Evolutionary conservation across 177 flowering plant genomes (phyloP).

Genomic region (Tripterygium wilfordii): DNA sequence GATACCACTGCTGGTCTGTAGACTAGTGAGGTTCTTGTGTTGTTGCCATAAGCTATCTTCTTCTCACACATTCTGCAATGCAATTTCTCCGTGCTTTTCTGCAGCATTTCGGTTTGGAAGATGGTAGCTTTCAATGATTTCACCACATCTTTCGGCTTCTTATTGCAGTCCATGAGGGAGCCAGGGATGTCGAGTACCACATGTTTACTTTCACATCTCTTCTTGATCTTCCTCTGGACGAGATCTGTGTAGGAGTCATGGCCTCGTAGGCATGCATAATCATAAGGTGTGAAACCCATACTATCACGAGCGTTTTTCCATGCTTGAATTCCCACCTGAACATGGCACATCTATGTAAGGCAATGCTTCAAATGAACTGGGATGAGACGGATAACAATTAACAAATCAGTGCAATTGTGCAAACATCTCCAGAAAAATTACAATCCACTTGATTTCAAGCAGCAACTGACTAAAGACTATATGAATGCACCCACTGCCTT

Average conservation of each 20-base stretch:
- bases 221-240: conserved; percentile 37
- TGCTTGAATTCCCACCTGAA: conserved; percentile 52
- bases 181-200: conserved; percentile 40
- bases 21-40: conserved; percentile 15
- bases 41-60: conserved; percentile 20
- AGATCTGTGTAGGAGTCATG: conserved; percentile 39
- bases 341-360: background rate
- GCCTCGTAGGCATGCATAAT: conserved; percentile 45
- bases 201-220: conserved; percentile 18
- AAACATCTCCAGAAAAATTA: background rate
- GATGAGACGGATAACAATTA: background rate
- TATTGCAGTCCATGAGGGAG: conserved; percentile 6
- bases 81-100: conserved; percentile 3
- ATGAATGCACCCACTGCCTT: no score
- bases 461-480: no score
- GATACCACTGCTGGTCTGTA: conserved; percentile 58
- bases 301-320: conserved; percentile 47
- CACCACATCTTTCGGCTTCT: conserved; percentile 16
- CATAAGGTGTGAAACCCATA: conserved; percentile 49
- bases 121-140: conserved; percentile 12
- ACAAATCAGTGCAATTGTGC: background rate
- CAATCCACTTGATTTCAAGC: no score
- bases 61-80: conserved; percentile 27
- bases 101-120: conserved; percentile 24
- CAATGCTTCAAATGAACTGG: background rate